Conservation (phyloP, 305 asterid species). For the Plantago rigida region DNA sequence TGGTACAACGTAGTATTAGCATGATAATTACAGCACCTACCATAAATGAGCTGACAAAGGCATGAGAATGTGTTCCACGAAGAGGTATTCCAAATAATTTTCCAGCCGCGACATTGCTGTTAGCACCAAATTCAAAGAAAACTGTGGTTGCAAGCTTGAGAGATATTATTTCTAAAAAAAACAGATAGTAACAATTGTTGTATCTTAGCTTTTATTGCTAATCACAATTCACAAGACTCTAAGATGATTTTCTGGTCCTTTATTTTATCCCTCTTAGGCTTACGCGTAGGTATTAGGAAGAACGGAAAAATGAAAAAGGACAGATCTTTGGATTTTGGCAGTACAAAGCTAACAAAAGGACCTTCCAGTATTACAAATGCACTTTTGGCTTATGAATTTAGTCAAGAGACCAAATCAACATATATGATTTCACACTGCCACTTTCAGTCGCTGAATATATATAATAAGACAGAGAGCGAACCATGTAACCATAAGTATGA, state of each 20-base stretch:
- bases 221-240: too few species aligned
- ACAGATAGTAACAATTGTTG: too few species aligned
- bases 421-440: too few species aligned
- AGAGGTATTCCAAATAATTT: constrained; percentile 95
- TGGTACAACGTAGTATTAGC: background rate
- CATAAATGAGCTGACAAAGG: constrained; percentile 94
- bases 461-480: too few species aligned
- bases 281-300: constrained; percentile 5
- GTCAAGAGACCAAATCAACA: too few species aligned
- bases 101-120: constrained; percentile 98
- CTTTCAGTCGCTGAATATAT: too few species aligned
- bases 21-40: constrained; percentile 33
- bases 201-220: too few species aligned
- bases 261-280: constrained; percentile 1
- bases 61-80: constrained; percentile 98
- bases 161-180: too few species aligned
- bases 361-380: too few species aligned
- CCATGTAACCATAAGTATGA: too few species aligned
- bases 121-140: constrained; percentile 21
- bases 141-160: constrained; percentile 5
- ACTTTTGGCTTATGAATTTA: background rate
- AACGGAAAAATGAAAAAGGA: background rate
- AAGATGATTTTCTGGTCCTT: too few species aligned
- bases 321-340: constrained; percentile 4
- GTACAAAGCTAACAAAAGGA: constrained; percentile 15